A percentile compares a stretch with the other conserved stretches of the same genome.
phyloP scores from a whole-genome alignment of 2,329 filamentous ascomycete species.

The Coleophoma crateriformis region DNA sequence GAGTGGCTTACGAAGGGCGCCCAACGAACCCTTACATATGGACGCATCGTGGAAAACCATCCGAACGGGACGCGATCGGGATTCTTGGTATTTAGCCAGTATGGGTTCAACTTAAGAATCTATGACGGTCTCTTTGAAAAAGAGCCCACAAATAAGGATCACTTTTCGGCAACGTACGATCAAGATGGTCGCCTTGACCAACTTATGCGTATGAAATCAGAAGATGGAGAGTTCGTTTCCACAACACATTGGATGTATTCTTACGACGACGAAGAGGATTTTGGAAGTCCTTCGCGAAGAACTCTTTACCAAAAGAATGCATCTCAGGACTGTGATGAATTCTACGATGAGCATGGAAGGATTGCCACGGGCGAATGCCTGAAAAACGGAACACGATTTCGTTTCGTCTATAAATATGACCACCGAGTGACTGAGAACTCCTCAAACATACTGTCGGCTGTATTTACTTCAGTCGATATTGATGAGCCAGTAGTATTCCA shows the following conservation, averaged over 20 bases:
- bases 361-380: slow-evolving; percentile 25
- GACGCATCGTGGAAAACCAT: slow-evolving; percentile 1
- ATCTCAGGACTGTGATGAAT: slow-evolving; percentile 15
- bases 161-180: not conserved
- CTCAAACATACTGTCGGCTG: slow-evolving; percentile 28
- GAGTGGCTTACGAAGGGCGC: slow-evolving; percentile 1
- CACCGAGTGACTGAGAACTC: slow-evolving; percentile 26
- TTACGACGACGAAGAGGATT: not conserved
- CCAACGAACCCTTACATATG: slow-evolving; percentile 3
- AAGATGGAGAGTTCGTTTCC: not conserved
- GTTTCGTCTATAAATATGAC: slow-evolving; percentile 29
- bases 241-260: not conserved
- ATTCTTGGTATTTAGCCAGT: not conserved
- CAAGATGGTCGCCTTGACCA: not conserved
- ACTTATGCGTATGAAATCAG: not conserved
- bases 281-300: not conserved
- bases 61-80: slow-evolving; percentile 6
- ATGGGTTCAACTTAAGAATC: not conserved
- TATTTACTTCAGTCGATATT: slow-evolving; percentile 13
- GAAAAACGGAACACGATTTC: slow-evolving; percentile 22
- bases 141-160: not conserved
- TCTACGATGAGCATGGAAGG: slow-evolving; percentile 30
- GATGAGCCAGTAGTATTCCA: slow-evolving; percentile 21
- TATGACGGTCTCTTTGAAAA: not conserved
- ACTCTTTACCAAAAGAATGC: slow-evolving; percentile 3